A percentile compares a stretch with the other conserved stretches of the same genome.
phyloP scores from a whole-genome alignment of 1,284 basidiomycete genomes.

The Tylopilus sp. region DNA sequence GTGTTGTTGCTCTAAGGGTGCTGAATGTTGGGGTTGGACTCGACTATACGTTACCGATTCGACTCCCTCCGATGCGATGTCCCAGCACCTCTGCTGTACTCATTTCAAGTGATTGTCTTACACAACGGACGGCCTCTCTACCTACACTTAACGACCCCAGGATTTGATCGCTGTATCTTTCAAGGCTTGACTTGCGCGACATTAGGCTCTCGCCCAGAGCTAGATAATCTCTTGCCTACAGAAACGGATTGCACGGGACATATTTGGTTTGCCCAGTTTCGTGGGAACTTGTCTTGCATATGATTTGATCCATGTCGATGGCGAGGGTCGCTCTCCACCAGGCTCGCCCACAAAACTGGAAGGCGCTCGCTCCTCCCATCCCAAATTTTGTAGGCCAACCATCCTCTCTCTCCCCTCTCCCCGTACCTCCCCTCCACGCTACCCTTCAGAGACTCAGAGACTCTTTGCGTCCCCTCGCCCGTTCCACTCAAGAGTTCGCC shows the following conservation, averaged over 20 bases:
- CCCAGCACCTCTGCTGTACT: slow-evolving; percentile 1
- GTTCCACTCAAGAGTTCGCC: slow-evolving; percentile 53
- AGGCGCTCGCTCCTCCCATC: slow-evolving; percentile 25
- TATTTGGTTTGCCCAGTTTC: no score
- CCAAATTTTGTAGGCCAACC: slow-evolving; percentile 24
- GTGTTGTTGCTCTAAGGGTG: slow-evolving; percentile 2
- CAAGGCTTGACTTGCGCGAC: neutral
- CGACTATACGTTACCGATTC: no score
- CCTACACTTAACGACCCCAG: neutral
- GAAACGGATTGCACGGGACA: no score
- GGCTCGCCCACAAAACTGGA: slow-evolving; percentile 27
- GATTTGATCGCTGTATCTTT: slow-evolving; percentile 1
- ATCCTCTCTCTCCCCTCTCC: slow-evolving; percentile 51
- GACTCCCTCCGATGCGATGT: neutral
- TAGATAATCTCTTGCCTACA: neutral
- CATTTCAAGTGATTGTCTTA: neutral
- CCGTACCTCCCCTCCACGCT: slow-evolving; percentile 55
- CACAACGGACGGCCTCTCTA: neutral
- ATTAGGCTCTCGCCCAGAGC: no score
- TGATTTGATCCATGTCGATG: neutral
- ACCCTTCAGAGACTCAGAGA: slow-evolving; percentile 61
- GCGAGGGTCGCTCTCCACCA: slow-evolving; percentile 8
- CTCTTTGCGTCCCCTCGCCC: slow-evolving; percentile 62
- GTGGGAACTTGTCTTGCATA: neutral
- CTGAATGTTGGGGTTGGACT: no score